These are phyloP conservation scores for Trichoderma asperelloides DNA, from an alignment of 495 filamentous ascomycete genomes.

Conservation along the genomic window DNA sequence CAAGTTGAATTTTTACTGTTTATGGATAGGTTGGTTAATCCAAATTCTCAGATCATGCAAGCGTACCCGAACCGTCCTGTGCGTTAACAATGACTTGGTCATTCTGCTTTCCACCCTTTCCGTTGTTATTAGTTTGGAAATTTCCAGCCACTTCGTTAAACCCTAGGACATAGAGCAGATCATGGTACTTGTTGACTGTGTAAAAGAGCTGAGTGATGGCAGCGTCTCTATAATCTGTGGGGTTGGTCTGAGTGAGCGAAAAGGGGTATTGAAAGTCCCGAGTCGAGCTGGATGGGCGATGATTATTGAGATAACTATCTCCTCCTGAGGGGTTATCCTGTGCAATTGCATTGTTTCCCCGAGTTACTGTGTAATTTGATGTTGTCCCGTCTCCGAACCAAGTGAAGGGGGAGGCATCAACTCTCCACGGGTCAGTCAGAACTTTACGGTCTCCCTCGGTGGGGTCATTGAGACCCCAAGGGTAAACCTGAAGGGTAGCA, in stretches of 20 bases:
- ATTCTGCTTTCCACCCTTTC: conserved; percentile 32
- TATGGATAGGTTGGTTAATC: too few species aligned
- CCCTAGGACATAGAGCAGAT: conserved; percentile 43
- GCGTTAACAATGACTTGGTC: conserved; percentile 47
- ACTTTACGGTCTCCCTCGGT: conserved; percentile 28
- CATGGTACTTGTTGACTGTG: conserved; percentile 44
- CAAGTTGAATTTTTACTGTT: too few species aligned
- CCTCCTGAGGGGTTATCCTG: conserved; percentile 36
- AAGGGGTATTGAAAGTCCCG: conserved; percentile 35
- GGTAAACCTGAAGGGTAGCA: conserved; percentile 37
- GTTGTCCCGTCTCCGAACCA: conserved; percentile 32
- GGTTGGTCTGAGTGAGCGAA: conserved; percentile 23
- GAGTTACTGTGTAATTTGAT: conserved; percentile 31
- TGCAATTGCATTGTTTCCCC: conserved; percentile 42
- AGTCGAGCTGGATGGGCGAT: conserved; percentile 26
- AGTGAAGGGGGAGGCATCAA: conserved; percentile 29
- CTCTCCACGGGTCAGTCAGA: conserved; percentile 30
- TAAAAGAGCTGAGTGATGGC: conserved; percentile 46
- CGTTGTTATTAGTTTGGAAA: conserved; percentile 45
- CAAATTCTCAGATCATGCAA: too few species aligned
- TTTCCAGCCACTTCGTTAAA: conserved; percentile 47
- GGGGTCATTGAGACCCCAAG: conserved; percentile 41
- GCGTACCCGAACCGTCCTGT: conserved; percentile 37
- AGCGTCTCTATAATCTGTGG: conserved; percentile 30
- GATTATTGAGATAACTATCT: conserved; percentile 29